A percentile compares a stretch with the other conserved stretches of the same genome.
Conservation (phyloP, 192 early-diverging fungal genomes). For the Funneliformis mosseae region DNA sequence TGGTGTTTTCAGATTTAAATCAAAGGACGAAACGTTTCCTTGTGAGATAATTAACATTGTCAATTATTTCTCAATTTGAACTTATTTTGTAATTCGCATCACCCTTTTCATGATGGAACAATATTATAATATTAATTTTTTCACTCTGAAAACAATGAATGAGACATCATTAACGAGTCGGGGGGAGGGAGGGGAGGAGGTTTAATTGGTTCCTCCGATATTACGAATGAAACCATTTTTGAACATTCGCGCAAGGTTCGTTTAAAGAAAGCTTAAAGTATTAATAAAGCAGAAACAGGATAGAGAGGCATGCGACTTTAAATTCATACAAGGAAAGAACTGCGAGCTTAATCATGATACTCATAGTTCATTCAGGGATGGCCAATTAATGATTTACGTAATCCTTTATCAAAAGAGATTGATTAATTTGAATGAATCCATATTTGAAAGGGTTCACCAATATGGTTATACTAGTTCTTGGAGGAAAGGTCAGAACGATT, state of each 20-base stretch:
- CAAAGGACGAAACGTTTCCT: no score
- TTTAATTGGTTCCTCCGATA: background rate
- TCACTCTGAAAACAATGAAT: background rate
- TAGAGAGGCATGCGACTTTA: background rate
- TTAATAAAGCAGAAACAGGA: background rate
- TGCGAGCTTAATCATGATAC: background rate
- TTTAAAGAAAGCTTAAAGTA: constrained; percentile 3
- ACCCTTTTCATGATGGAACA: no score
- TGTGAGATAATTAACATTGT: no score
- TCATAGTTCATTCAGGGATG: background rate
- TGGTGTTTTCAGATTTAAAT: no score
- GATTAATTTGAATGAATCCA: background rate
- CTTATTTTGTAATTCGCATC: background rate
- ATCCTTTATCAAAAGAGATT: background rate
- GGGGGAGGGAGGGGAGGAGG: no score
- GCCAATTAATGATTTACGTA: background rate
- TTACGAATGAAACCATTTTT: background rate
- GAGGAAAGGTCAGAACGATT: background rate
- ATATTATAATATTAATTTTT: background rate
- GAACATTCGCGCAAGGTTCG: no score
- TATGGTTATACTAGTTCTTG: background rate
- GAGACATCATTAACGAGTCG: no score
- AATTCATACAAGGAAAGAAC: background rate
- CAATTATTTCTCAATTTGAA: background rate
- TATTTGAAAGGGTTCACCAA: background rate